Conservation (phyloP, 2,329 filamentous ascomycete species). For the Paecilomyces sp. region DNA sequence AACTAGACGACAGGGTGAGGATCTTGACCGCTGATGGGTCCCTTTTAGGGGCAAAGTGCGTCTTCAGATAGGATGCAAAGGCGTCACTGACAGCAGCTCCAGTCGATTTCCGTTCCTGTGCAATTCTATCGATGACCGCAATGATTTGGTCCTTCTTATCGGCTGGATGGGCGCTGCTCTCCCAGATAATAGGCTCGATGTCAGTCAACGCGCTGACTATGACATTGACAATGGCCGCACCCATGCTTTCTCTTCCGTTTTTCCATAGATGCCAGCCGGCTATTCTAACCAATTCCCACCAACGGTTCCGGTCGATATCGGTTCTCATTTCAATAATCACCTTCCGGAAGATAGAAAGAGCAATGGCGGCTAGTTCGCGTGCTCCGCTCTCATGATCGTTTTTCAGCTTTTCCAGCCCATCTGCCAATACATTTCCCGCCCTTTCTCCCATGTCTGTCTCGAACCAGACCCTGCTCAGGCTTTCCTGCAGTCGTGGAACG, state of each 20-base stretch:
- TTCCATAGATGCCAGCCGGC: constrained; percentile 59
- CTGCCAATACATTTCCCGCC: constrained; percentile 41
- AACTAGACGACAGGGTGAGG: constrained; percentile 57
- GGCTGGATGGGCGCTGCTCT: constrained; percentile 8
- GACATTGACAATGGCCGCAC: constrained; percentile 47
- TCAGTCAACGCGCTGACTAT: constrained; percentile 17
- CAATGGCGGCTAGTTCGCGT: constrained; percentile 49
- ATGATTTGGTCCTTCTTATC: constrained; percentile 15
- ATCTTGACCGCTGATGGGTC: constrained; percentile 36
- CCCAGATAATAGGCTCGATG: constrained; percentile 16
- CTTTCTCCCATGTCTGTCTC: constrained; percentile 44
- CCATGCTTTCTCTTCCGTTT: constrained; percentile 61
- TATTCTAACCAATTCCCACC: constrained; percentile 52
- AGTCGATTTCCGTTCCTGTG: constrained; percentile 15
- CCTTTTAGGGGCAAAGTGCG: constrained; percentile 5
- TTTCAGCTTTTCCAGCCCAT: constrained; percentile 44
- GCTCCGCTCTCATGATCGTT: constrained; percentile 55
- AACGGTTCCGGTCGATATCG: constrained; percentile 23
- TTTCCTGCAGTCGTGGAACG: constrained; percentile 27
- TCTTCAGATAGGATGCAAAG: constrained; percentile 19
- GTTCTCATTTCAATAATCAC: constrained; percentile 26
- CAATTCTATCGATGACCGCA: constrained; percentile 16
- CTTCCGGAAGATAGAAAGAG: constrained; percentile 44
- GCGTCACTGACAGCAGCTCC: constrained; percentile 15
- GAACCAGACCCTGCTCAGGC: constrained; percentile 37